A percentile compares a stretch with the other conserved stretches of the same genome.
phyloP scores from a whole-genome alignment of 2,329 filamentous ascomycete genomes.

The Bertia moriformis region DNA sequence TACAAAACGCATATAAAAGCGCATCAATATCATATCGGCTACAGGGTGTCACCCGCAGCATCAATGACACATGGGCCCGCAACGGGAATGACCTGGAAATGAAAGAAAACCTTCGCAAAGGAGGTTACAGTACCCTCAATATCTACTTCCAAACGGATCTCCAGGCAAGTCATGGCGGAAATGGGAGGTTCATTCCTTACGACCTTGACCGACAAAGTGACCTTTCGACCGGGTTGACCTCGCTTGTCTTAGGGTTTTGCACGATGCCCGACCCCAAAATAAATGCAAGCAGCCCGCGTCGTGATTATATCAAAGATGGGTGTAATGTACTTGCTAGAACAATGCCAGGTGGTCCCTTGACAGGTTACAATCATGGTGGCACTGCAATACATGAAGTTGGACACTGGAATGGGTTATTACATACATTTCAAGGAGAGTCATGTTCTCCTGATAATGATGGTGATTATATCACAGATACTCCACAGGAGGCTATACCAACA shows the following conservation, averaged over 20 bases:
- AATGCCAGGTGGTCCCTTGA: constrained; percentile 12
- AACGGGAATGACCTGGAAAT: constrained; percentile 29
- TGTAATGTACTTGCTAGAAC: constrained; percentile 13
- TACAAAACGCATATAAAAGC: neutral
- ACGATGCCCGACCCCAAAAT: constrained; percentile 17
- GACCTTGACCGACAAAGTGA: neutral
- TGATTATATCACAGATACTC: constrained; percentile 23
- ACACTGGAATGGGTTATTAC: constrained; percentile 31
- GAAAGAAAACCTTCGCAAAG: constrained; percentile 35
- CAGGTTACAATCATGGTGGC: constrained; percentile 19
- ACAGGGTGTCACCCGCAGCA: constrained; percentile 27
- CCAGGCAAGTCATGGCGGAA: constrained; percentile 9
- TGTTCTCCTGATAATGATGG: constrained; percentile 16
- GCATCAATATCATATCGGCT: constrained; percentile 31
- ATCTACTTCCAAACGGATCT: constrained; percentile 45
- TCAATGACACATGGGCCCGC: constrained; percentile 38
- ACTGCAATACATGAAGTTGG: constrained; percentile 27
- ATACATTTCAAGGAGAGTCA: constrained; percentile 26
- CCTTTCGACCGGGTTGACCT: neutral
- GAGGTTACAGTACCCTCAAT: constrained; percentile 37
- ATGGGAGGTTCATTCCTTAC: neutral
- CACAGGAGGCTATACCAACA: constrained; percentile 16
- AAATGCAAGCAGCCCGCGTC: constrained; percentile 1
- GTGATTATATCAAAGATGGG: constrained; percentile 15
- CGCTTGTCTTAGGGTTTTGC: constrained; percentile 33